Conservation (phyloP, 1,139 yeast species). For the Kodamaea suecica region DNA sequence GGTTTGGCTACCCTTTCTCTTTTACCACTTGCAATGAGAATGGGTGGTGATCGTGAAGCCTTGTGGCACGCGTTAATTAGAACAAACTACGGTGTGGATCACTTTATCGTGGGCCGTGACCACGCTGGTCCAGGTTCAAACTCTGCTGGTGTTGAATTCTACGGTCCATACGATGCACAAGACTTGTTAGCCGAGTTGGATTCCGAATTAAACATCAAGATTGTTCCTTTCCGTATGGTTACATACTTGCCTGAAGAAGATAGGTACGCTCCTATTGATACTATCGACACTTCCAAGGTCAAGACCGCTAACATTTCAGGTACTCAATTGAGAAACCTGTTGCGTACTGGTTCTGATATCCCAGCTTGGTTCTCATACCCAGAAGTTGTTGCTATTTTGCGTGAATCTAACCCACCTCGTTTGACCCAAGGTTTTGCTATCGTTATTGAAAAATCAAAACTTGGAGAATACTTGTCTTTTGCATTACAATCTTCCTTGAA, state of each 20-base stretch:
- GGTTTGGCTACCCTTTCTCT: slow-evolving; percentile 89
- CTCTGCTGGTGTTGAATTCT: slow-evolving; percentile 90
- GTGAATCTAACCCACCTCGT: slow-evolving; percentile 94
- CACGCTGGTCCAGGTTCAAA: slow-evolving; percentile 97
- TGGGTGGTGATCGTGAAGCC: slow-evolving; percentile 99
- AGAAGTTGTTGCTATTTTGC: slow-evolving; percentile 85
- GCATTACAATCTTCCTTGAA: slow-evolving; percentile 89
- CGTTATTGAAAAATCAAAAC: slow-evolving; percentile 57
- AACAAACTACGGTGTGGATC: slow-evolving; percentile 95
- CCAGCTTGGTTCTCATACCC: slow-evolving; percentile 98
- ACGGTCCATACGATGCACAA: slow-evolving; percentile 97
- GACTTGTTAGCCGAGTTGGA: slow-evolving; percentile 73
- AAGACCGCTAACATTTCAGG: slow-evolving; percentile 92
- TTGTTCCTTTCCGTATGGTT: slow-evolving; percentile 96
- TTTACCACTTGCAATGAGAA: slow-evolving; percentile 95
- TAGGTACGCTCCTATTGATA: slow-evolving; percentile 92
- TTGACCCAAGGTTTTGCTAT: slow-evolving; percentile 82
- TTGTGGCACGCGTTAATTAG: slow-evolving; percentile 98
- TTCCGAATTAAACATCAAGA: slow-evolving; percentile 71
- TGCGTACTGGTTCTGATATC: slow-evolving; percentile 81
- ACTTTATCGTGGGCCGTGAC: slow-evolving; percentile 96
- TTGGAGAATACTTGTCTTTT: slow-evolving; percentile 57
- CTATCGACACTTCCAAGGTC: slow-evolving; percentile 68
- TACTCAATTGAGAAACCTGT: slow-evolving; percentile 85
- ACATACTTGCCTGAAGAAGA: slow-evolving; percentile 94